Base-by-base conservation (phyloP, 306 rosid genomes). In the Amphicarpaea edgeworthii region DNA sequence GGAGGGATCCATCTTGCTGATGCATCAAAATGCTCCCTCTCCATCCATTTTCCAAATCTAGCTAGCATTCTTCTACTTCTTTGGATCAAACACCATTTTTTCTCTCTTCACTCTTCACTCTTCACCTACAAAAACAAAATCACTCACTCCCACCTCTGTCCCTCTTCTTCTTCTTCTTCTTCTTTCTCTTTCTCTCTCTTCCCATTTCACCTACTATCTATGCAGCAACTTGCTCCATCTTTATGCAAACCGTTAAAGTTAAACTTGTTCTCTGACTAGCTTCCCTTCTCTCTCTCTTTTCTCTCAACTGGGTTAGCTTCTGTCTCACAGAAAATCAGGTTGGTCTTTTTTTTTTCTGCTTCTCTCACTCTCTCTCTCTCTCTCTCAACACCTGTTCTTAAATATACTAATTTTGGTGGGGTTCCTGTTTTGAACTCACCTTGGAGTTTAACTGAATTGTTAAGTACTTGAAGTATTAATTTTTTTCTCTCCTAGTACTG, bases 321-420 rank as follows among this genome's bases (percentile, higher is more conserved):
- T 77, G 32, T 47, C 26, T 82, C 86, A 73, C 64, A 72, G 40
- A 79, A 63, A 67, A 28, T 28, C 91, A 88, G 97, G 97, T 92
- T 77, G 40, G 69, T 83, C 15, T 46, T 17, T 34, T 46, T 83
- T 11, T 46, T 17, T 34, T 46, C 60, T 84, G 42, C 60, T 46
- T 78, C 79, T 63, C 77, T 47, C 66, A 47, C 62, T 53, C n/a
- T n/a, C n/a, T n/a, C n/a, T n/a, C n/a, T n/a, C n/a, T n/a, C 12
- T 57, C 62, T 66, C 78, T 45, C 58, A 55, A 66, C 72, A 78
- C 1, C 3, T 80, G 47, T 70, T 65, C 66, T 67, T 79, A 53
- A 65, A 66, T 20, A 34, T 76, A 12, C 80, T 32, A 42, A 49
- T 76, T 76, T 66, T 46, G 40, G 68, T 41, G 74, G 7, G 58